Percentiles rank a stretch among this genome's conserved stretches.
These are phyloP conservation scores for Nemania sp. DNA, from an alignment of 2,329 filamentous ascomycete species.

Conservation along the genomic window DNA sequence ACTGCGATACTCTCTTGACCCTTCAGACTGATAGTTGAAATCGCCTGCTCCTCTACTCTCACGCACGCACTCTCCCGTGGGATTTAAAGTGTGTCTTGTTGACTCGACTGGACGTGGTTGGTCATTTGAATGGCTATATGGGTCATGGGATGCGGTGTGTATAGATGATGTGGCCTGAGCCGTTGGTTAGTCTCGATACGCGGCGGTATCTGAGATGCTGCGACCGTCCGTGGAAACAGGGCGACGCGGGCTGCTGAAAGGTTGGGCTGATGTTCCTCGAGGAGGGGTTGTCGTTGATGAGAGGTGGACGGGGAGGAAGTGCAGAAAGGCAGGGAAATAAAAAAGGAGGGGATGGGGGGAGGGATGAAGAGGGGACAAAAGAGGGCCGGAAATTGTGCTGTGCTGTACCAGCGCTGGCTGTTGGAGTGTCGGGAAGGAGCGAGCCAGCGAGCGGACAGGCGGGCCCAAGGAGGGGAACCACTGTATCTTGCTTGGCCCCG, in stretches of 20 bases:
- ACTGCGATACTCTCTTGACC: conserved; percentile 32
- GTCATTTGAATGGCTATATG: conserved; percentile 57
- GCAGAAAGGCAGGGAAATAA: conserved; percentile 35
- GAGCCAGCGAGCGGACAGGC: conserved; percentile 26
- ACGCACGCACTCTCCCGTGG: conserved; percentile 65
- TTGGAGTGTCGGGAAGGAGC: conserved; percentile 24
- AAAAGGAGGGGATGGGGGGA: conserved; percentile 37
- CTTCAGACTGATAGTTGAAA: conserved; percentile 63
- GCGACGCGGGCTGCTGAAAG: conserved; percentile 35
- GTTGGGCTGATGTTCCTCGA: conserved; percentile 27
- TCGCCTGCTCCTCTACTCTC: conserved; percentile 61
- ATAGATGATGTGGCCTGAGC: conserved; percentile 44
- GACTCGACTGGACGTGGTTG: conserved; percentile 53
- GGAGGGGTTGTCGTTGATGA: conserved; percentile 37
- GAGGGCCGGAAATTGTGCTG: conserved; percentile 37
- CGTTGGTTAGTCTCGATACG: conserved; percentile 36
- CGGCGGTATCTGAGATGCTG: conserved; percentile 37
- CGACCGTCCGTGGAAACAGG: conserved; percentile 35
- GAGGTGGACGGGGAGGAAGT: conserved; percentile 32
- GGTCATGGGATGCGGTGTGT: conserved; percentile 57
- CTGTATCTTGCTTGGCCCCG: conserved; percentile 22
- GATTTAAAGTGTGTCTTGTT: conserved; percentile 71
- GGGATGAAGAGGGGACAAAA: conserved; percentile 39
- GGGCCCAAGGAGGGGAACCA: conserved; percentile 24
- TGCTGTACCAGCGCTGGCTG: conserved; percentile 16